Conservation (phyloP, 2,329 filamentous ascomycete genomes). For the Colletotrichum echinochloae region DNA sequence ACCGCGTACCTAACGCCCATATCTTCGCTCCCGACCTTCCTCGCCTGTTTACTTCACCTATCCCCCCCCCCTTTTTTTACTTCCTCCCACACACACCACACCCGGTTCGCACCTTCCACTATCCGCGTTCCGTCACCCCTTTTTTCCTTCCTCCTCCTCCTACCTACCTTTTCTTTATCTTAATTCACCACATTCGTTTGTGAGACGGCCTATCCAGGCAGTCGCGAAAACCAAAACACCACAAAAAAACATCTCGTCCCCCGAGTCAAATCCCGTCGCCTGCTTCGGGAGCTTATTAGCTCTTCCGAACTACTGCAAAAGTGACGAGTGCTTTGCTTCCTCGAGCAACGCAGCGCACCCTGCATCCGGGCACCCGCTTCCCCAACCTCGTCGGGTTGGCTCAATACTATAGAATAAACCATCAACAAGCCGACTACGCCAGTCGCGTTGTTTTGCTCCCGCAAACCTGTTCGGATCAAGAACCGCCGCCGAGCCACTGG, state of each 20-base stretch:
- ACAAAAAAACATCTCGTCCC: background rate
- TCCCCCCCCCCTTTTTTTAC: background rate
- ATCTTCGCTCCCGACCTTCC: background rate
- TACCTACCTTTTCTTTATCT: conserved; percentile 12
- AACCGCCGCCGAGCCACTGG: conserved; percentile 2
- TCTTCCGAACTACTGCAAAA: conserved; percentile 2
- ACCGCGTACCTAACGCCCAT: background rate
- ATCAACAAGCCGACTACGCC: conserved; percentile 29
- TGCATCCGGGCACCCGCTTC: conserved; percentile 12
- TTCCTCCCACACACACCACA: conserved; percentile 20
- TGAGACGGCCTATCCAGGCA: conserved; percentile 25
- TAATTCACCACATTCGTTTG: conserved; percentile 37
- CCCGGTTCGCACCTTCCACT: conserved; percentile 29
- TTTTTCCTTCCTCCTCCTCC: conserved; percentile 32
- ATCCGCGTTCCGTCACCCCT: conserved; percentile 39
- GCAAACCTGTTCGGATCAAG: background rate
- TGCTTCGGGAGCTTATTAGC: conserved; percentile 22
- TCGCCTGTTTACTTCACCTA: background rate
- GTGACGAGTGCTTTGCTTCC: conserved; percentile 1
- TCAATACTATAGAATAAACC: background rate
- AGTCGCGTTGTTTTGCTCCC: conserved; percentile 10
- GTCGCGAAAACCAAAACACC: conserved; percentile 25
- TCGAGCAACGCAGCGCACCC: conserved; percentile 5
- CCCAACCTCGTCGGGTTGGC: conserved; percentile 9
- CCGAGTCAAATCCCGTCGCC: conserved; percentile 23